Evolutionary conservation across 371 early-diverging fungal species (phyloP).

Genomic region (Lichtheimia ornata): DNA sequence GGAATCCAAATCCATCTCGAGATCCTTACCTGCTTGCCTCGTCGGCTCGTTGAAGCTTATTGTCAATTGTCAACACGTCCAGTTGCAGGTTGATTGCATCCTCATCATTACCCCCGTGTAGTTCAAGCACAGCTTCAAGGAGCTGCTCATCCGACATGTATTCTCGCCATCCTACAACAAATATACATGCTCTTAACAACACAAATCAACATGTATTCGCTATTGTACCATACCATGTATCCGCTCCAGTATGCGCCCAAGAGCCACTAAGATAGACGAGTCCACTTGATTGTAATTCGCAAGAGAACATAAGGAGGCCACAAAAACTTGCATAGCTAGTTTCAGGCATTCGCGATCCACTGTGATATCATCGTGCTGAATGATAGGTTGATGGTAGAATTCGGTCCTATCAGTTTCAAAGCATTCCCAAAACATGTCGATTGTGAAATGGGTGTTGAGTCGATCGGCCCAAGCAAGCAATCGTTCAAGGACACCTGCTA

Average conservation of each 20-base stretch:
- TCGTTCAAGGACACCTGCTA: not conserved
- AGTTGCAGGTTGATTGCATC: conserved; percentile 21
- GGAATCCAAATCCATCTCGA: not conserved
- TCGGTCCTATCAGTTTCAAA: conserved; percentile 15
- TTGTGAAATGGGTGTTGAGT: conserved; percentile 5
- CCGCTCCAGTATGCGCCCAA: too few species aligned
- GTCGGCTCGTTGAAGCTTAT: not conserved
- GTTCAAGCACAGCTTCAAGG: conserved; percentile 12
- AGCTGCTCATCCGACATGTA: conserved; percentile 3
- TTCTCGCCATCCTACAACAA: not conserved
- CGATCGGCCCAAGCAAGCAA: not conserved
- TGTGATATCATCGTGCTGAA: conserved; percentile 3
- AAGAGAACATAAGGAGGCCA: conserved; percentile 2
- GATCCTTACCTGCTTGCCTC: too few species aligned
- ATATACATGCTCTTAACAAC: too few species aligned
- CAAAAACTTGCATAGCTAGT: conserved; percentile 9
- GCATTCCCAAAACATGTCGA: not conserved
- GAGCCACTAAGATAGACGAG: too few species aligned
- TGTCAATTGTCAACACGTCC: conserved; percentile 9
- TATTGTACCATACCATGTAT: too few species aligned
- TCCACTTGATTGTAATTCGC: not conserved
- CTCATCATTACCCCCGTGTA: conserved; percentile 21
- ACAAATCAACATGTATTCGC: too few species aligned
- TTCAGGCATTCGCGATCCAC: conserved; percentile 21
- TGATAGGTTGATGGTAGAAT: conserved; percentile 13